phyloP scores from a whole-genome alignment of 2,329 filamentous ascomycete species.

The Aspergillus spinulosporus region DNA sequence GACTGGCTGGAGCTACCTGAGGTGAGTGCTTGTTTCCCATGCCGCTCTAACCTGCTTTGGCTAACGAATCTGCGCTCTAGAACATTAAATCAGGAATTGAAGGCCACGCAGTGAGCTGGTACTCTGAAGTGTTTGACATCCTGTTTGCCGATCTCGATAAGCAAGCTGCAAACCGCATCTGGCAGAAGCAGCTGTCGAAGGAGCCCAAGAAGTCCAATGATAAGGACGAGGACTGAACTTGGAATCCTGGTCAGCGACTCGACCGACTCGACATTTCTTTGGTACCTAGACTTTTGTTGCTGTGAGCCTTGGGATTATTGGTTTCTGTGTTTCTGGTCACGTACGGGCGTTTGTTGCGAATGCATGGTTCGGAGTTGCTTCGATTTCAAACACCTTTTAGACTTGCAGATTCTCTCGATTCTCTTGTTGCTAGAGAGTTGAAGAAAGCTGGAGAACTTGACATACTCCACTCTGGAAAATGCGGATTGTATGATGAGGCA shows the following conservation, averaged over 20 bases:
- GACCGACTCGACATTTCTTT: conserved; percentile 15
- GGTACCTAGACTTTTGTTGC: conserved; percentile 20
- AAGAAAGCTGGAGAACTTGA: conserved; percentile 9
- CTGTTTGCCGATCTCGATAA: conserved; percentile 81
- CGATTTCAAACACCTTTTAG: conserved; percentile 13
- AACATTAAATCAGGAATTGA: conserved; percentile 98
- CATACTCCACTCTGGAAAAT: conserved; percentile 22
- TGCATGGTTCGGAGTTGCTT: conserved; percentile 38
- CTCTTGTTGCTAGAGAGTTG: neutral
- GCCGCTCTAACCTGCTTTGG: conserved; percentile 3
- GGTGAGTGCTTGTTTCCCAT: conserved; percentile 58
- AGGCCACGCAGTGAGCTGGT: conserved; percentile 89
- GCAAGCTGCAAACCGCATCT: conserved; percentile 68
- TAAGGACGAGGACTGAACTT: conserved; percentile 31
- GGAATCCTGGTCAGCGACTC: neutral
- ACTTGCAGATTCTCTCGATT: conserved; percentile 8
- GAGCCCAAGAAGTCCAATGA: conserved; percentile 51
- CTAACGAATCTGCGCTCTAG: conserved; percentile 50
- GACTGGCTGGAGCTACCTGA: conserved; percentile 97
- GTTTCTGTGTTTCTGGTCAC: conserved; percentile 27
- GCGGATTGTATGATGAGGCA: conserved; percentile 6
- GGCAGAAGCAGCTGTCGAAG: conserved; percentile 64
- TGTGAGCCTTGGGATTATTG: conserved; percentile 17
- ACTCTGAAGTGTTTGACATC: conserved; percentile 86
- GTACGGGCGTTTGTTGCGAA: conserved; percentile 35